phyloP scores from a whole-genome alignment of 1,284 basidiomycete genomes.

The Trametes sp. region DNA sequence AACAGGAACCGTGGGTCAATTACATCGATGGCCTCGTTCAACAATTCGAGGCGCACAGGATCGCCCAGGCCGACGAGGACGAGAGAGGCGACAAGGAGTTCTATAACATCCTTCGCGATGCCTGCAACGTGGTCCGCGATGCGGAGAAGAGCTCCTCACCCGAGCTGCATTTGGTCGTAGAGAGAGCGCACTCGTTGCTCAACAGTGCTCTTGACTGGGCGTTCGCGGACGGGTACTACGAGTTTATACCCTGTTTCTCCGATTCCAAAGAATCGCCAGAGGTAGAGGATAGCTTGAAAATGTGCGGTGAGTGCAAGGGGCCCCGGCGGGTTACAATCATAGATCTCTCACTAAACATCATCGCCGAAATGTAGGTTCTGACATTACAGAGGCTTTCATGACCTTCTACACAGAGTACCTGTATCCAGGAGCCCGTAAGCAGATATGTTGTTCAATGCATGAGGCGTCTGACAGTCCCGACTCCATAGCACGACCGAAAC shows the following conservation, averaged over 20 bases:
- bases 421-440: conserved; percentile 14
- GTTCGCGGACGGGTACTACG: conserved; percentile 27
- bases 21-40: conserved; percentile 17
- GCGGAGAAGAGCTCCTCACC: conserved; percentile 18
- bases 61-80: conserved; percentile 6
- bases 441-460: not conserved
- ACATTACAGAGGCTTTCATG: conserved; percentile 17
- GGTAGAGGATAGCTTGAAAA: conserved; percentile 28
- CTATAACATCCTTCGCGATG: conserved; percentile 25
- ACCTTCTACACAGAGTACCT: conserved; percentile 12
- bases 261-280: conserved; percentile 37
- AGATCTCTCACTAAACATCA: not conserved
- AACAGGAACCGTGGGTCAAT: conserved; percentile 14
- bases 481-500: conserved; percentile 3
- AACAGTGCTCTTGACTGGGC: conserved; percentile 30
- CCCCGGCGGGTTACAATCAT: not conserved
- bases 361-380: not conserved
- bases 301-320: conserved; percentile 7
- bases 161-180: conserved; percentile 40
- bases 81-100: conserved; percentile 14
- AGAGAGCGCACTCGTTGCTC: conserved; percentile 38
- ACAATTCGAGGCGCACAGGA: conserved; percentile 8
- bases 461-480: too few relatives aligned
- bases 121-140: conserved; percentile 31
- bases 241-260: conserved; percentile 44